phyloP scores from a whole-genome alignment of 306 rosid genomes.

The Trichosanthes truncata region DNA sequence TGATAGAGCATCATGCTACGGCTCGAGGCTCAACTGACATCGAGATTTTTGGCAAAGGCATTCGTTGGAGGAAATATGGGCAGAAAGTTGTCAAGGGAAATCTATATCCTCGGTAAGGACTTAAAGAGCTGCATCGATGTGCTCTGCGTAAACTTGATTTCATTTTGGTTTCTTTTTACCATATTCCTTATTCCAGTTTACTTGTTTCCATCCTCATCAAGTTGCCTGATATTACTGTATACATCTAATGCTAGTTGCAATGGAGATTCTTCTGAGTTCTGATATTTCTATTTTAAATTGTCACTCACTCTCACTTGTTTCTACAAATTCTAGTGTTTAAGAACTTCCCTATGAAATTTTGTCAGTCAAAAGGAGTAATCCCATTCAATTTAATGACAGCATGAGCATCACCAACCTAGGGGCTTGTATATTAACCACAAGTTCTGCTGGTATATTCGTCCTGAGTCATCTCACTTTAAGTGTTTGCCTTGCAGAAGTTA shows the following conservation, averaged over 20 bases:
- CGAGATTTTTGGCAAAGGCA: constrained; percentile 63
- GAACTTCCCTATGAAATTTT: background rate
- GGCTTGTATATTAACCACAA: background rate
- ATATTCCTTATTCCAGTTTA: background rate
- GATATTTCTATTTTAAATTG: background rate
- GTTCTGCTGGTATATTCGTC: background rate
- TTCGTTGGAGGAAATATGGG: constrained; percentile 98
- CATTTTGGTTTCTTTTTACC: background rate
- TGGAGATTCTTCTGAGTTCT: background rate
- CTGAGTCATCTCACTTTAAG: background rate
- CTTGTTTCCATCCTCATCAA: background rate
- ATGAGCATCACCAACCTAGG: background rate
- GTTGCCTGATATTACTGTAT: background rate
- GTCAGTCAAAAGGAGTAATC: background rate
- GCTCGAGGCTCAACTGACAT: constrained; percentile 52
- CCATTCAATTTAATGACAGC: background rate
- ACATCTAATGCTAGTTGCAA: background rate
- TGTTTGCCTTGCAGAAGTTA: constrained; percentile 54
- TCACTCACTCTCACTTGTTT: background rate
- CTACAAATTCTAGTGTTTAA: background rate
- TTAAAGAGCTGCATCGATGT: background rate
- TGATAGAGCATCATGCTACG: constrained; percentile 41
- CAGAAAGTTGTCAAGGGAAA: constrained; percentile 94
- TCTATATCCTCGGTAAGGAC: constrained; percentile 67
- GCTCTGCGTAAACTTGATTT: background rate